Evolutionary conservation across 2,329 filamentous ascomycete species (phyloP).

Genomic region (Pseudovirgaria hyperparasitica): DNA sequence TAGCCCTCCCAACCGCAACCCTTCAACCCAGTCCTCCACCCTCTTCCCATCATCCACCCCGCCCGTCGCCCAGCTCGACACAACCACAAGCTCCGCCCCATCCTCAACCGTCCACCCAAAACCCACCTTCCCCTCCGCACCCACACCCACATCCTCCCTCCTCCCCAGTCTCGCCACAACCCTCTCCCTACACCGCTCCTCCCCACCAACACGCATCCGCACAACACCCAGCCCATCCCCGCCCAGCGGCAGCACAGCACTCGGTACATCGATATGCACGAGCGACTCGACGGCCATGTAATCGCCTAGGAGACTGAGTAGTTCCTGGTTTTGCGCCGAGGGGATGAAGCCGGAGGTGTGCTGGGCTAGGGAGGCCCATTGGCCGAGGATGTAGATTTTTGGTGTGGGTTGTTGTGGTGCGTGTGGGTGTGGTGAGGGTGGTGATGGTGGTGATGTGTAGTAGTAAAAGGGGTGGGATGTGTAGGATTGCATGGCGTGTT

Average conservation of each 20-base stretch:
- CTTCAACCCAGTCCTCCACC: too few relatives aligned
- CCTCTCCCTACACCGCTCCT: slow-evolving; percentile 14
- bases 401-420: slow-evolving; percentile 27
- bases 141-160: slow-evolving; percentile 13
- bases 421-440: too few relatives aligned
- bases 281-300: slow-evolving; percentile 30
- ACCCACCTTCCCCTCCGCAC: slow-evolving; percentile 14
- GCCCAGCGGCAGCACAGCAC: slow-evolving; percentile 15
- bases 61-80: too few relatives aligned
- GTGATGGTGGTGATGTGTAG: too few relatives aligned
- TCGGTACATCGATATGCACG: slow-evolving; percentile 29
- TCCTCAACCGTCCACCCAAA: slow-evolving; percentile 30
- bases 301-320: slow-evolving; percentile 23
- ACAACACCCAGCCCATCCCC: slow-evolving; percentile 1
- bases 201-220: slow-evolving; percentile 1
- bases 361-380: slow-evolving; percentile 30
- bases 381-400: slow-evolving; percentile 31
- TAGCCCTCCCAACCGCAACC: too few relatives aligned
- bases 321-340: slow-evolving; percentile 26
- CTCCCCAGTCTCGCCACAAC: slow-evolving; percentile 16
- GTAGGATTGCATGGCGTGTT: slow-evolving; percentile 22
- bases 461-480: slow-evolving; percentile 25
- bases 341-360: slow-evolving; percentile 32
- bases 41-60: too few relatives aligned
- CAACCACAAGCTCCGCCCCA: too few relatives aligned